Base-by-base conservation (phyloP, 106 monocot species). In the Dendrobium huoshanense region DNA sequence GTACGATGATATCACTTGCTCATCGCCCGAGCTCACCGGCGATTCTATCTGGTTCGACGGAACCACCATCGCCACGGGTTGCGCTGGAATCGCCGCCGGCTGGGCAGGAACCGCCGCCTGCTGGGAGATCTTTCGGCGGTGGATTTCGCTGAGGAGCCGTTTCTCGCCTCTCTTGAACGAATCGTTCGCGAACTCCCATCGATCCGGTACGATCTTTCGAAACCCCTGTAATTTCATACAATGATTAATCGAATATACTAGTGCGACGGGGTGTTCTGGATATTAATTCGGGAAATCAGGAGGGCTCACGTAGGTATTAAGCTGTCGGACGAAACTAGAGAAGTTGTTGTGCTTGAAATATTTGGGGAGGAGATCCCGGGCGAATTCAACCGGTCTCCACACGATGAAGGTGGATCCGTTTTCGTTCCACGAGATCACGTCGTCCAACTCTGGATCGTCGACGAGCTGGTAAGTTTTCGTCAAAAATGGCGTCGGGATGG, bases 121-220 rank as follows among this genome's bases (percentile, higher is more conserved):
- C 4, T 54, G 16, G 72, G 15, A 54, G 17, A 82, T 25, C 77
- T 90, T 90, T 18, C 90, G 82, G 15, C 90, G 87, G 47, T 87
- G 85, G 68, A 90, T 90, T 55, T 90, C 85, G 56, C 81, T 58
- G 29, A 90, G 85, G 2, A 87, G 87, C 55, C 59, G 17, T 61
- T 83, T 84, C 77, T 90, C 90, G 4, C 90, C 90, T 75, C 83
- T 72, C 54, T 79, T 73, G 79, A 90, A 90, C 80, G 75, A 87
- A n/a, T 90, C 87, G 78, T 90, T 90, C 0, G 83, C 82, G 76
- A 90, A 90, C 75, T 90, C 90, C 90, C 90, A 90, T 11, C 87
- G 77, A 75, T 90, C 87, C 15, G 87, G 78, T 56, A 87, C 84
- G 56, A 85, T 75, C 82, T 90, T 90, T 72, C 86, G 70, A 55